Conservation (phyloP, 352 stramenopile species). For the Globisporangium recalcitrans region DNA sequence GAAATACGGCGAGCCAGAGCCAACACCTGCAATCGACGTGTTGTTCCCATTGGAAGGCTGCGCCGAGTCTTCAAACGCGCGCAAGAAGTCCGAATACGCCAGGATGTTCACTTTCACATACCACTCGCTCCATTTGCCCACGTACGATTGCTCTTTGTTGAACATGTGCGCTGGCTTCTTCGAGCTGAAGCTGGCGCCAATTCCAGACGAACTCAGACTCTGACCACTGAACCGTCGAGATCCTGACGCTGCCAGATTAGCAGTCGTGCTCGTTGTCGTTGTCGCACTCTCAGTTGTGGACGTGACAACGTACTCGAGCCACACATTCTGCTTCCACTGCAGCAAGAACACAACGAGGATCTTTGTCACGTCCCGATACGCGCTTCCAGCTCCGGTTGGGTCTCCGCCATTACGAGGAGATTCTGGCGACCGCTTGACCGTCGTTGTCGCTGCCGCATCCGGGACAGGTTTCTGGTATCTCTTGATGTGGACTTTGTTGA, state of each 20-base stretch:
- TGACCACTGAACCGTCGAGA: slow-evolving; percentile 12
- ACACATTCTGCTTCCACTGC: slow-evolving; percentile 88
- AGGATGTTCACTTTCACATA: slow-evolving; percentile 86
- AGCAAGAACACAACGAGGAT: slow-evolving; percentile 79
- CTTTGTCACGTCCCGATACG: slow-evolving; percentile 41
- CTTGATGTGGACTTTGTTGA: slow-evolving; percentile 79
- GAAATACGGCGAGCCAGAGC: slow-evolving; percentile 31
- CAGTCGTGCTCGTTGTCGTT: slow-evolving; percentile 1
- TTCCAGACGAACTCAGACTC: slow-evolving; percentile 6
- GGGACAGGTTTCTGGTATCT: slow-evolving; percentile 27
- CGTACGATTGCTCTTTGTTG: slow-evolving; percentile 34
- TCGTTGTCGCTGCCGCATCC: slow-evolving; percentile 18
- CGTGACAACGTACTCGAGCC: slow-evolving; percentile 84
- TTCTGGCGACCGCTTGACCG: slow-evolving; percentile 12
- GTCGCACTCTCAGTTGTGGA: slow-evolving; percentile 47
- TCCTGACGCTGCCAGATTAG: neutral
- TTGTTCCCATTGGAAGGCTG: slow-evolving; percentile 20
- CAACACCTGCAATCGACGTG: neutral
- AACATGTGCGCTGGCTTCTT: slow-evolving; percentile 29
- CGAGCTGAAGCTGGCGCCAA: slow-evolving; percentile 15
- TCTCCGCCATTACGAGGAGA: neutral
- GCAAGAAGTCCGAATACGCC: slow-evolving; percentile 74
- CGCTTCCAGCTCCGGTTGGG: slow-evolving; percentile 6
- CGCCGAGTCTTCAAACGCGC: slow-evolving; percentile 68
- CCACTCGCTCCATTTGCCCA: slow-evolving; percentile 62